A percentile compares a stretch with the other conserved stretches of the same genome.
These are phyloP conservation scores for Schizophyllum amplum DNA, from an alignment of 1,284 basidiomycete species.

Conservation along the genomic window DNA sequence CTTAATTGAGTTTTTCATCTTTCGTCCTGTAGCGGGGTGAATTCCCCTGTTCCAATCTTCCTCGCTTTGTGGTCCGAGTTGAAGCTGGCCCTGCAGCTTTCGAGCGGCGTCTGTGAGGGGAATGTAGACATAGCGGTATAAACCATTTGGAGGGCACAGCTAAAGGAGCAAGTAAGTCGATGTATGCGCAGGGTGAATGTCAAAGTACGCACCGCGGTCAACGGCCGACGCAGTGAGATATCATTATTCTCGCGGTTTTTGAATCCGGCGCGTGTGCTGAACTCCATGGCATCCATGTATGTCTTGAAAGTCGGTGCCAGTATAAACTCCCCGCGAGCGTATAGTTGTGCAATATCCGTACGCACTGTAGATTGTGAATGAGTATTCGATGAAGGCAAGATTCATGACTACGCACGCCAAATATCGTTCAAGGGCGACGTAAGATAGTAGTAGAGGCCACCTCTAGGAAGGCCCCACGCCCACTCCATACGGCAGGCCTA, in stretches of 20 bases:
- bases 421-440: neutral
- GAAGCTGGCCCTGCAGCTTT: neutral
- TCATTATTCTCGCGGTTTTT: neutral
- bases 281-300: neutral
- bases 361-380: neutral
- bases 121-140: neutral
- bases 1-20: neutral
- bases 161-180: neutral
- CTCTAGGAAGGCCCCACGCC: neutral
- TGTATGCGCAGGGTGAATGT: neutral
- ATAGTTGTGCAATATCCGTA: neutral
- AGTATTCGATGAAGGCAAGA: neutral
- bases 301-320: neutral
- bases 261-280: neutral
- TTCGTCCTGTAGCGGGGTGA: neutral
- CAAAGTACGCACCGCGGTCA: neutral
- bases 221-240: too few species aligned
- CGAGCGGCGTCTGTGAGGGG: neutral
- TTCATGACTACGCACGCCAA: neutral
- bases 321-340: neutral
- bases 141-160: neutral
- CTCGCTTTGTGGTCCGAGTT: neutral
- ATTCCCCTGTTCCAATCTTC: neutral
- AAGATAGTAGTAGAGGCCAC: neutral
- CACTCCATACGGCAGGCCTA: neutral